phyloP scores from a whole-genome alignment of 1,284 basidiomycete genomes.

The Cryptococcus maquisensis region DNA sequence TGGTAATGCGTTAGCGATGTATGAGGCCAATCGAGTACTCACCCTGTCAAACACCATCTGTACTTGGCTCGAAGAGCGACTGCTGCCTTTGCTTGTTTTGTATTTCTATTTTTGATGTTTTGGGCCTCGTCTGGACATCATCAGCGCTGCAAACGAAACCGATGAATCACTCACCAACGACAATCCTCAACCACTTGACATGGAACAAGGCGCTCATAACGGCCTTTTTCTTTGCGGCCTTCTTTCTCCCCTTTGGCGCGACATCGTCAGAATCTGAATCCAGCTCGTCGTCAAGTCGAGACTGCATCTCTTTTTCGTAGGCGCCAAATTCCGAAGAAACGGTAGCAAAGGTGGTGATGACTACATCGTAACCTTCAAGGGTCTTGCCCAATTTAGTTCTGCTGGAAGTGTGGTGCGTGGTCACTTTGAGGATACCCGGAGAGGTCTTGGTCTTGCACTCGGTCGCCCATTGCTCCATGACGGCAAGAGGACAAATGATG shows the following conservation, averaged over 20 bases:
- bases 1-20: conserved; percentile 4
- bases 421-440: conserved; percentile 60
- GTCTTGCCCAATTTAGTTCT: conserved; percentile 61
- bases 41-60: conserved; percentile 80
- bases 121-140: conserved; percentile 80
- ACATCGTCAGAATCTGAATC: conserved; percentile 31
- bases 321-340: conserved; percentile 67
- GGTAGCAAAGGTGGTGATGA: conserved; percentile 76
- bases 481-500: conserved; percentile 73
- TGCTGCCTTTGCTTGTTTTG: conserved; percentile 76
- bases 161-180: conserved; percentile 59
- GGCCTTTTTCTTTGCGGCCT: conserved; percentile 51
- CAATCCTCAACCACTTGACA: conserved; percentile 77
- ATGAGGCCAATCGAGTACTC: conserved; percentile 4
- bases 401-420: conserved; percentile 74
- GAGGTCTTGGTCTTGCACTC: conserved; percentile 75
- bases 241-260: conserved; percentile 19
- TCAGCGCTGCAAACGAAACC: neutral
- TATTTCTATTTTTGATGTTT: conserved; percentile 89
- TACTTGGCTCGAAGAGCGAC: conserved; percentile 71
- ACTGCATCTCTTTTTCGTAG: conserved; percentile 11
- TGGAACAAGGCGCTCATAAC: conserved; percentile 67
- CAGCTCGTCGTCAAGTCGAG: conserved; percentile 13
- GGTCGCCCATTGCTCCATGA: conserved; percentile 86
- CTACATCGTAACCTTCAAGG: conserved; percentile 65